A percentile compares a stretch with the other conserved stretches of the same genome.
Evolutionary conservation across 1,284 basidiomycete species (phyloP).

Genomic region (Pisolithus thermaeus): DNA sequence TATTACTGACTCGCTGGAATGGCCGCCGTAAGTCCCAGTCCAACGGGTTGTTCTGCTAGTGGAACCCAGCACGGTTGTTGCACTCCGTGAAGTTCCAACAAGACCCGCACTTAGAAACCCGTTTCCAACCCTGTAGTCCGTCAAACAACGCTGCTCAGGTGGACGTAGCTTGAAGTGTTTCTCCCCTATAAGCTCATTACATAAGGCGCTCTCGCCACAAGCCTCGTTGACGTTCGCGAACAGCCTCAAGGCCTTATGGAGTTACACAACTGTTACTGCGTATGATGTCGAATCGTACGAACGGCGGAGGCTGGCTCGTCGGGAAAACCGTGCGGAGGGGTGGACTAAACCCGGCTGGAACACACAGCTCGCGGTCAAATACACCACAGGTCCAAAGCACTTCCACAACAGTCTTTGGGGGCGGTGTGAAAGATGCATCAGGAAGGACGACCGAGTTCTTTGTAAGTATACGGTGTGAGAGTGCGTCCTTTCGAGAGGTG

Average conservation of each 20-base stretch:
- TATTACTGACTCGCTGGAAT: no score
- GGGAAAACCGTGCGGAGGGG: slow-evolving; percentile 70
- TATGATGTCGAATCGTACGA: slow-evolving; percentile 24
- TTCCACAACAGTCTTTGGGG: slow-evolving; percentile 65
- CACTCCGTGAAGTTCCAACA: no score
- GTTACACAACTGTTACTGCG: neutral
- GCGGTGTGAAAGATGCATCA: slow-evolving; percentile 77
- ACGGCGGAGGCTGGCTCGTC: slow-evolving; percentile 51
- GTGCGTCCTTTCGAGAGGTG: neutral
- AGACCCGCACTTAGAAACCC: no score
- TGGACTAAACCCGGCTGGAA: slow-evolving; percentile 37
- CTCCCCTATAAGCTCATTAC: no score
- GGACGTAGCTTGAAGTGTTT: no score
- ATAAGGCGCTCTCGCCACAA: no score
- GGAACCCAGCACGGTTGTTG: no score
- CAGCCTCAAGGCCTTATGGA: neutral
- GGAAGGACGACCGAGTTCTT: slow-evolving; percentile 74
- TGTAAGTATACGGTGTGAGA: slow-evolving; percentile 37
- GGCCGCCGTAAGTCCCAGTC: no score
- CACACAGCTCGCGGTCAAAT: slow-evolving; percentile 47
- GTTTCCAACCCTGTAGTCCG: no score
- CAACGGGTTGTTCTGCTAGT: no score
- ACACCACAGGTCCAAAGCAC: slow-evolving; percentile 70
- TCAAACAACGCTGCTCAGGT: no score
- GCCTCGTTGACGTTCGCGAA: no score